Evolutionary conservation across 2,329 filamentous ascomycete genomes (phyloP).

Genomic region (Fusarium mexicanum): DNA sequence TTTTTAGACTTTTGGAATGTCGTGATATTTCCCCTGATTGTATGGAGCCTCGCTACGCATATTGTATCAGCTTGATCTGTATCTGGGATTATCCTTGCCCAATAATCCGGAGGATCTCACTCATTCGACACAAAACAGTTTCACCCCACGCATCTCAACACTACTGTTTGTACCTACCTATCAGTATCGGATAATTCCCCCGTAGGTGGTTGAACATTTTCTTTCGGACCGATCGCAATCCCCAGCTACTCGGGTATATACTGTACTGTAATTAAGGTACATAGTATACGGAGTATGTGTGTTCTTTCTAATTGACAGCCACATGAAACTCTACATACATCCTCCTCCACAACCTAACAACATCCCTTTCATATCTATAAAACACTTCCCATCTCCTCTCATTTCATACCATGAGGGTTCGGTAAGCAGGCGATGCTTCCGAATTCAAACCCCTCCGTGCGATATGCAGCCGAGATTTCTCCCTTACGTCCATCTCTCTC

Average conservation of each 20-base stretch:
- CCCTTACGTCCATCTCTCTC: slow-evolving; percentile 6
- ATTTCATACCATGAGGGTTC: slow-evolving; percentile 3
- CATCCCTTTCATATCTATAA: slow-evolving; percentile 17
- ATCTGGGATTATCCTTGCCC: background rate
- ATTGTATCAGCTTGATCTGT: slow-evolving; percentile 13
- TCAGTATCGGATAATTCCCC: background rate
- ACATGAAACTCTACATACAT: slow-evolving; percentile 28
- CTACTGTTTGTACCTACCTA: background rate
- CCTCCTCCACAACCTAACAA: background rate
- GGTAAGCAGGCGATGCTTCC: background rate
- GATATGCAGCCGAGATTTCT: background rate
- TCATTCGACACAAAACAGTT: background rate
- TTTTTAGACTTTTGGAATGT: slow-evolving; percentile 9
- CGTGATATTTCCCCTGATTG: background rate
- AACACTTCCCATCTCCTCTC: slow-evolving; percentile 4
- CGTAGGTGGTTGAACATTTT: slow-evolving; percentile 1
- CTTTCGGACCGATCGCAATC: background rate
- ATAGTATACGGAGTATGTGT: background rate
- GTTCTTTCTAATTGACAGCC: background rate
- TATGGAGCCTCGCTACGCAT: slow-evolving; percentile 3
- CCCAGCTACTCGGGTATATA: background rate
- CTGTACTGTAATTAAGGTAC: background rate
- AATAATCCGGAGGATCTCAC: background rate
- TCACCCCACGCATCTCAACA: background rate
- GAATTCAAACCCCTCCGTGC: slow-evolving; percentile 2